These are phyloP conservation scores for Aspergillus nomiae DNA, from an alignment of 2,329 filamentous ascomycete genomes.

Conservation along the genomic window DNA sequence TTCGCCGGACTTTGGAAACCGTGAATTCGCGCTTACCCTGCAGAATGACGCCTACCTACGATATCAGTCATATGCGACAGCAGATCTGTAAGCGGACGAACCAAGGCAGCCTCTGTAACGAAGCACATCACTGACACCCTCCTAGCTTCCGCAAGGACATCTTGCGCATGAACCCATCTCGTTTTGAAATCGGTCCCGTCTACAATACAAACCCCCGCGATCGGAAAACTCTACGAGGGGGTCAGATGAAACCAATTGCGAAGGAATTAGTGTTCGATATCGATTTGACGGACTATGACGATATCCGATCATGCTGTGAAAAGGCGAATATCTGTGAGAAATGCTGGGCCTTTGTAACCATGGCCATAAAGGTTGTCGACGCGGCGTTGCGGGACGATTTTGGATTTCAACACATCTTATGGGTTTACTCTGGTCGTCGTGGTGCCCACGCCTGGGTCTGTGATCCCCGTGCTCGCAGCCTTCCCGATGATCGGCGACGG, in stretches of 20 bases:
- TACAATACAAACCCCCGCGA: slow-evolving; percentile 94
- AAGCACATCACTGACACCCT: slow-evolving; percentile 3
- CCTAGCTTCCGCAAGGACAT: slow-evolving; percentile 84
- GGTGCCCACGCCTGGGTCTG: slow-evolving; percentile 98
- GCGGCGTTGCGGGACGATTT: slow-evolving; percentile 87
- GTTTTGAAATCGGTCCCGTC: slow-evolving; percentile 98
- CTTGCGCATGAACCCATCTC: slow-evolving; percentile 80
- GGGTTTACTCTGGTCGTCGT: slow-evolving; percentile 96
- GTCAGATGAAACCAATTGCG: slow-evolving; percentile 79
- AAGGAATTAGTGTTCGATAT: slow-evolving; percentile 99
- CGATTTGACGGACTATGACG: slow-evolving; percentile 98
- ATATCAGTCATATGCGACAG: slow-evolving; percentile 77
- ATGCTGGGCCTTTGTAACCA: slow-evolving; percentile 97
- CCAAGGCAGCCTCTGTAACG: slow-evolving; percentile 19
- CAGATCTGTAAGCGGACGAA: slow-evolving; percentile 57
- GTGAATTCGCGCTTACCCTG: slow-evolving; percentile 96
- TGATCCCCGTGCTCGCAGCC: slow-evolving; percentile 77
- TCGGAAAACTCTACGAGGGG: slow-evolving; percentile 77
- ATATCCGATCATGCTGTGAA: slow-evolving; percentile 90
- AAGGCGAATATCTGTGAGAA: slow-evolving; percentile 91
- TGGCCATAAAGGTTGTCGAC: slow-evolving; percentile 95
- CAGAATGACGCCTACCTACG: slow-evolving; percentile 88
- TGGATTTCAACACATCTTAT: slow-evolving; percentile 94
- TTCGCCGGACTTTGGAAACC: slow-evolving; percentile 83
- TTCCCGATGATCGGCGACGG: slow-evolving; percentile 83